Evolutionary conservation across 2,329 filamentous ascomycete species (phyloP).

Genomic region (Aspergillus costaricaensis): DNA sequence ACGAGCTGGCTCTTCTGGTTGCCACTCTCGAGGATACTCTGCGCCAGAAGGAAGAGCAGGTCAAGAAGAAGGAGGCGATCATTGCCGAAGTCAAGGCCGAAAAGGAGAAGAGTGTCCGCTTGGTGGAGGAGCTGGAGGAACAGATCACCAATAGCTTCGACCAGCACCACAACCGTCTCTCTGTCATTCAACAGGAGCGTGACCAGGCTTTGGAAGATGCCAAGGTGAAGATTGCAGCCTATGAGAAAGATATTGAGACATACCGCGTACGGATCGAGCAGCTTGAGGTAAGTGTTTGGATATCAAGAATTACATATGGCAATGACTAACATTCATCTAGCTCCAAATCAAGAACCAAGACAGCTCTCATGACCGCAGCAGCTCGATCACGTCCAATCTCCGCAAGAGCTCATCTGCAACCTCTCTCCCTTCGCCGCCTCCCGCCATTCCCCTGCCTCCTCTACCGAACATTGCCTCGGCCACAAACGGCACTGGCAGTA

Average conservation of each 20-base stretch:
- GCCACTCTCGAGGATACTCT: conserved; percentile 50
- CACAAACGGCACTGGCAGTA: conserved; percentile 53
- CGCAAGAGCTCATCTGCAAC: conserved; percentile 82
- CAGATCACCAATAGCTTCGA: conserved; percentile 95
- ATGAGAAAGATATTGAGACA: conserved; percentile 68
- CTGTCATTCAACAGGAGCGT: conserved; percentile 74
- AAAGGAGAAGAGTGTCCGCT: conserved; percentile 87
- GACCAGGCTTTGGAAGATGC: conserved; percentile 77
- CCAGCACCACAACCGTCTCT: conserved; percentile 89
- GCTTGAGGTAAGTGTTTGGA: conserved; percentile 67
- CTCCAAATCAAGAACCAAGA: conserved; percentile 48
- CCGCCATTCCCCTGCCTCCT: conserved; percentile 92
- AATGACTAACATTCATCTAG: conserved; percentile 28
- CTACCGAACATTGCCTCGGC: conserved; percentile 66
- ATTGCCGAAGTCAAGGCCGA: conserved; percentile 57
- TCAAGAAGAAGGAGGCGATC: conserved; percentile 49
- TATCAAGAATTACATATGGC: background rate
- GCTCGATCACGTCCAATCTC: conserved; percentile 67
- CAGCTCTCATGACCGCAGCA: conserved; percentile 55
- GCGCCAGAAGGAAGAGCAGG: conserved; percentile 45
- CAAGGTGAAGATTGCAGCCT: conserved; percentile 61
- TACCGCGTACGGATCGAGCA: conserved; percentile 59
- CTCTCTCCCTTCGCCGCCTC: conserved; percentile 88
- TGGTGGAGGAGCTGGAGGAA: conserved; percentile 95
- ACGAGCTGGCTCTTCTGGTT: conserved; percentile 55